Conservation (phyloP, 2,329 filamentous ascomycete genomes). For the Sporothrix euskadiensis region DNA sequence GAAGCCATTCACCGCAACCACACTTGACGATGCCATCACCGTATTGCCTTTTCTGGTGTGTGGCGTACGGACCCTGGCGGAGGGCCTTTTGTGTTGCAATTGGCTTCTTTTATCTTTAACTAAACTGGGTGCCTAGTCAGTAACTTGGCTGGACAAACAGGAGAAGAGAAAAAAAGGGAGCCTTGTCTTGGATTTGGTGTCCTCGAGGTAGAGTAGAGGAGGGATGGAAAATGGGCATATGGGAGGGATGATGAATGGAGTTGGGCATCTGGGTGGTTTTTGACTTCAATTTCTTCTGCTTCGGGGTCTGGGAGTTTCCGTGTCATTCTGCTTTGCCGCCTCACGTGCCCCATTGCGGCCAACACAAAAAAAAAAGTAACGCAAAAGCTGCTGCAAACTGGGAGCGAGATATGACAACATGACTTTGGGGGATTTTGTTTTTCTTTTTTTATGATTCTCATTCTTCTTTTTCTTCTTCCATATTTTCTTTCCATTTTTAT, state of each 20-base stretch:
- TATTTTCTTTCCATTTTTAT: neutral
- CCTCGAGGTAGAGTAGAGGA: neutral
- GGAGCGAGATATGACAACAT: slow-evolving; percentile 22
- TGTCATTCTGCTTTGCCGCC: neutral
- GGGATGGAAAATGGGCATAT: slow-evolving; percentile 1
- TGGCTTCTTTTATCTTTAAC: neutral
- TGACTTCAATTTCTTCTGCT: slow-evolving; percentile 5
- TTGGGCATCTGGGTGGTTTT: slow-evolving; percentile 10
- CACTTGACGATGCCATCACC: slow-evolving; percentile 5
- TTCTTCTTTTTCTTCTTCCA: neutral
- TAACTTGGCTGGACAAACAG: slow-evolving; percentile 1
- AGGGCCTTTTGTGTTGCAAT: neutral
- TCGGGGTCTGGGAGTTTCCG: slow-evolving; percentile 20
- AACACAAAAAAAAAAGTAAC: slow-evolving; percentile 20
- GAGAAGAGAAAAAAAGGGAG: neutral
- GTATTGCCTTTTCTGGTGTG: neutral
- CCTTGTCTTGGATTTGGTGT: neutral
- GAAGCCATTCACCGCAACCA: slow-evolving; percentile 4
- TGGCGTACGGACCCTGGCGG: neutral
- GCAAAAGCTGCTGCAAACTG: slow-evolving; percentile 21
- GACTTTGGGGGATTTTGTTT: slow-evolving; percentile 20
- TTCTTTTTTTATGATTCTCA: neutral
- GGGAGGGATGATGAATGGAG: neutral
- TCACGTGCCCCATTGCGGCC: slow-evolving; percentile 9
- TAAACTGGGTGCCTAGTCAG: neutral